Evolutionary conservation across 352 stramenopile species (phyloP), one percentile per base, ranked within the genome.

Genomic region (Globisporangium rhizosaccharum): DNA sequence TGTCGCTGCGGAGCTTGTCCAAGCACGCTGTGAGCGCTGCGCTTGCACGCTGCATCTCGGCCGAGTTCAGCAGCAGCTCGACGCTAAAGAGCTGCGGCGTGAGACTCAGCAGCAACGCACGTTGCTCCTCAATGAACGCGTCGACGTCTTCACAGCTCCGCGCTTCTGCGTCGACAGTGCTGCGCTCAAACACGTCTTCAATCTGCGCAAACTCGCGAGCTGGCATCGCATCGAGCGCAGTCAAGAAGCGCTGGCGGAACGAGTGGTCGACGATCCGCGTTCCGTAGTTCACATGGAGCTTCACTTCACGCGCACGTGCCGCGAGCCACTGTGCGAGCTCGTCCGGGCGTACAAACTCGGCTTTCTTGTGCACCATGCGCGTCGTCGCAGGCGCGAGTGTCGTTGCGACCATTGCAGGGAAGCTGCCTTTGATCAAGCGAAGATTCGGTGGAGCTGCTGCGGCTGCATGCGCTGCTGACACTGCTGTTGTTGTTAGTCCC

Each of bases 391-490:
- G 62, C n/a, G 61, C 69, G 36, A 67, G 62, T 44, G 71, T 66
- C 2, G 72, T 37, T 10, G 71, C 39, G 2, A 52, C 49, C 51
- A 72, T 49, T 0, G 68, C 71, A 30, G 73, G 71, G 36, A 71
- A 82, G 49, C 54, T 70, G 11, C 73, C 73, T 51, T 79, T 82
- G 11, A 79, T 51, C 17, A 82, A 39, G 14, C 65, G 71, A 14
- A 14, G 46, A 20, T 20, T 12, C 23, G 6, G 17, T 23, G 48
- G 5, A 3, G 1, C 11, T 10, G 46, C 12, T 33, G 42, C 14
- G 14, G 14, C 12, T 30, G 69, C 23, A 51, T 33, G 28, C 23
- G 23, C 23, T 23, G 23, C 23, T 44, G 39, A 15, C 39, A 45
- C 39, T 7, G 12, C 39, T n/a, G 39, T 11, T 45, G 39, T 12